Evolutionary conservation across 176 grass and related monocot genomes (phyloP), one percentile per base, ranked within the genome.

Genomic region (Cenchrus americanus): DNA sequence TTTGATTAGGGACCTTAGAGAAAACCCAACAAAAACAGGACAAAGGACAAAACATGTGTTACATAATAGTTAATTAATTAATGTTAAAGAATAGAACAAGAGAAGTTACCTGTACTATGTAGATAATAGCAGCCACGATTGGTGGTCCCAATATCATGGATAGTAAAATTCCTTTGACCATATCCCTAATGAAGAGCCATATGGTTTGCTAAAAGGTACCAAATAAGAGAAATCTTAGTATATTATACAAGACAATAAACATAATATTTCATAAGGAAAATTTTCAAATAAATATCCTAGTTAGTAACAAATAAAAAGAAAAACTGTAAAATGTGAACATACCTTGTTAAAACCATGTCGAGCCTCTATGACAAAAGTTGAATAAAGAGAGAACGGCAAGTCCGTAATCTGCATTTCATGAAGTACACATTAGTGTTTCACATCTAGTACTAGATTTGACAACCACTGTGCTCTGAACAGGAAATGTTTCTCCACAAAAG

Each of bases 331-430:
- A 74, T 50, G 60, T 57, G 10, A 67, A 84, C 43, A 5, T 57
- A 99, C 97, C 89, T 99, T 99, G 83, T 99, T 99, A 81, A 99
- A 99, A 69, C 97, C 97, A 69, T 99, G 93, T 15, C 93, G 93
- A 71, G 89, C 52, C 78, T 99, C 97, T 14, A 96, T 94, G 76
- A 99, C 87, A 87, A 99, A 99, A 53, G 93, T 96, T 81, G 93
- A 94, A 92, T 92, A 99, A 40, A 99, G 88, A 69, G 97, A 96
- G 77, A 99, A 99, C 40, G 97, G 93, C 88, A 99, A 84, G 79
- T 99, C 91, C 30, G 66, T 89, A 78, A 99, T 92, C 97, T 99
- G 89, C 80, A 78, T 66, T 76, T 58, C 54, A 86, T 72, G 46
- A 83, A 87, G 62, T 19, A 72, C 66, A n/a, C n/a, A 62, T 74